A percentile compares a stretch with the other conserved stretches of the same genome.
Evolutionary conservation across 768 basidiomycete species (phyloP).

Genomic region (Lyophyllum decastes): DNA sequence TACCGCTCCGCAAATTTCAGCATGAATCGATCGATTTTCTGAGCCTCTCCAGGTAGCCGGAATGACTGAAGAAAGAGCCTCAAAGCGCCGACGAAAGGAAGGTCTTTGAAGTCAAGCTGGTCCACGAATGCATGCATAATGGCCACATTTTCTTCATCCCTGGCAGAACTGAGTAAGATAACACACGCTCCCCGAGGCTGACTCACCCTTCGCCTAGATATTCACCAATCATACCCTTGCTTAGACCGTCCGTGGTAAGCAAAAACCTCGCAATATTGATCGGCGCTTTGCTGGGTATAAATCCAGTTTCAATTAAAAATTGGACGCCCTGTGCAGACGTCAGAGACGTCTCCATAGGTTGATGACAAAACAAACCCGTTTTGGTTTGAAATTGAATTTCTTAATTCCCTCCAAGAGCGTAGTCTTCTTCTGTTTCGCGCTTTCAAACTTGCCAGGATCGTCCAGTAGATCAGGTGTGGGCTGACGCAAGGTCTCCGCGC

Average conservation of each 20-base stretch:
- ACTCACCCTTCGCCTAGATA: conserved; percentile 95
- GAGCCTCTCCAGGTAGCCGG: conserved; percentile 94
- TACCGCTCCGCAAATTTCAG: conserved; percentile 98
- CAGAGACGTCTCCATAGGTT: neutral
- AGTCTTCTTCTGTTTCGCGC: conserved; percentile 95
- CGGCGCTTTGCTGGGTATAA: conserved; percentile 74
- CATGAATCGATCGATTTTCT: conserved; percentile 99
- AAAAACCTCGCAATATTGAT: conserved; percentile 84
- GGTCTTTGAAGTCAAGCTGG: conserved; percentile 79
- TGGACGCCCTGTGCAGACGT: conserved; percentile 67
- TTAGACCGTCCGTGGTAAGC: conserved; percentile 86
- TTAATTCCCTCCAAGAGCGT: conserved; percentile 93
- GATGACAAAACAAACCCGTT: conserved; percentile 58
- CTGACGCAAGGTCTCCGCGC: conserved; percentile 59
- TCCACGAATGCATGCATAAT: conserved; percentile 99
- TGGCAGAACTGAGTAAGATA: conserved; percentile 29
- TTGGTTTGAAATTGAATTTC: conserved; percentile 99
- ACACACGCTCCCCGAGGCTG: neutral
- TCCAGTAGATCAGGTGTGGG: conserved; percentile 82
- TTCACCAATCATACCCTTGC: conserved; percentile 96
- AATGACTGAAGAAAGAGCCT: conserved; percentile 92
- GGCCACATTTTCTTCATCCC: conserved; percentile 86
- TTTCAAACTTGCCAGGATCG: conserved; percentile 92
- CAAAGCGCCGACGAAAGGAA: conserved; percentile 86
- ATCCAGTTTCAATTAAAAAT: conserved; percentile 86